phyloP scores from a whole-genome alignment of 768 basidiomycete genomes.

The Brasilioporus rufonigricans region DNA sequence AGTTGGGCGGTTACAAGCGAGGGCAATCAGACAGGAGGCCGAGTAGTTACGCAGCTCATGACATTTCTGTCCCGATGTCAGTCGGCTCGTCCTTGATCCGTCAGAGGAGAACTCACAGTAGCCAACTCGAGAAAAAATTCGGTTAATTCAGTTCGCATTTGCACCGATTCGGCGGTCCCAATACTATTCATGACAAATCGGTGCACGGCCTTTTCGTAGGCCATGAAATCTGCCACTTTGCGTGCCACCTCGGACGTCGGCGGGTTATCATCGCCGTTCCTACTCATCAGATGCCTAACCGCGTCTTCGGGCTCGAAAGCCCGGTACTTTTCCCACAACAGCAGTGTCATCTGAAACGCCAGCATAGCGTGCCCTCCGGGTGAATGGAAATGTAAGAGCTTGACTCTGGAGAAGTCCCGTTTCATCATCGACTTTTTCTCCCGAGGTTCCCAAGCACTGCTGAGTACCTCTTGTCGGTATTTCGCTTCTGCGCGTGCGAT shows the following conservation, averaged over 20 bases:
- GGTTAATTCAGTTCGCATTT: slow-evolving; percentile 27
- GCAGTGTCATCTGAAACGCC: slow-evolving; percentile 43
- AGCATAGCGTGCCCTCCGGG: slow-evolving; percentile 40
- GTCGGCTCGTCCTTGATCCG: background rate
- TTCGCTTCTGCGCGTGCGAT: slow-evolving; percentile 22
- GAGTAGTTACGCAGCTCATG: slow-evolving; percentile 46
- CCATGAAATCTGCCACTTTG: slow-evolving; percentile 31
- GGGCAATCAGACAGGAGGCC: slow-evolving; percentile 39
- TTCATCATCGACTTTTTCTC: slow-evolving; percentile 30
- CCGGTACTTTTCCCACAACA: slow-evolving; percentile 37
- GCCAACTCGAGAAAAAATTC: slow-evolving; percentile 48
- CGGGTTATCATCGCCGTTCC: slow-evolving; percentile 25
- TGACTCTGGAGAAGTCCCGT: slow-evolving; percentile 25
- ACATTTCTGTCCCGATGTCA: slow-evolving; percentile 37
- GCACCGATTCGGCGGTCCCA: slow-evolving; percentile 21
- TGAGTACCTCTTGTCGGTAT: slow-evolving; percentile 16
- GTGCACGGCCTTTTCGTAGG: slow-evolving; percentile 36
- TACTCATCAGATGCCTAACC: slow-evolving; percentile 38
- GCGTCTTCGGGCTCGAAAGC: slow-evolving; percentile 43
- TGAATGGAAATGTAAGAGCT: slow-evolving; percentile 36
- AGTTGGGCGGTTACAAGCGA: slow-evolving; percentile 40
- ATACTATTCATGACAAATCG: slow-evolving; percentile 42
- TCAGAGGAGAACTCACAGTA: slow-evolving; percentile 29
- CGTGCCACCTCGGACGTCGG: slow-evolving; percentile 30
- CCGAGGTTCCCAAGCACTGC: slow-evolving; percentile 26